phyloP scores from a whole-genome alignment of 2,329 filamentous ascomycete species.

The Epichloe sibirici region DNA sequence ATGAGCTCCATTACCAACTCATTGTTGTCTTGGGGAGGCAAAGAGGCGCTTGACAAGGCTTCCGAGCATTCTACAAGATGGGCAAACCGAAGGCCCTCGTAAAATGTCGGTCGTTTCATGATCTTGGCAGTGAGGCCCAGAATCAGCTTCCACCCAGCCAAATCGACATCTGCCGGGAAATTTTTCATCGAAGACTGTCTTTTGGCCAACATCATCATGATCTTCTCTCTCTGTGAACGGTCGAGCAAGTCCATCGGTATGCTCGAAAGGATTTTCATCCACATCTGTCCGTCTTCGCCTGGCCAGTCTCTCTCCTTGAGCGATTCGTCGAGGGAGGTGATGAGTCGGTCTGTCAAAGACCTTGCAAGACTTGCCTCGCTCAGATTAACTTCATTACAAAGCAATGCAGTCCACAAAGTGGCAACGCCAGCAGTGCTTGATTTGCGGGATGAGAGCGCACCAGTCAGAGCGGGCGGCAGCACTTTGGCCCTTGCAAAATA shows the following conservation, averaged over 20 bases:
- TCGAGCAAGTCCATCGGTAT: conserved; percentile 27
- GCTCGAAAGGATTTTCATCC: conserved; percentile 21
- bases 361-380: conserved; percentile 21
- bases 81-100: conserved; percentile 31
- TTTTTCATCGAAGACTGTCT: conserved; percentile 15
- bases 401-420: conserved; percentile 18
- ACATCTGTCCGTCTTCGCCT: conserved; percentile 16
- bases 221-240: conserved; percentile 30
- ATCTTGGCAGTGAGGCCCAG: conserved; percentile 36
- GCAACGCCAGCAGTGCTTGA: conserved; percentile 9
- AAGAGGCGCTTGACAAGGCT: conserved; percentile 16
- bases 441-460: conserved; percentile 12
- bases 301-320: conserved; percentile 21
- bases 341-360: conserved; percentile 21
- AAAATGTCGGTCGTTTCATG: conserved; percentile 39
- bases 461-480: conserved; percentile 15
- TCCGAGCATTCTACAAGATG: conserved; percentile 24
- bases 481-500: conserved; percentile 14
- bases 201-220: conserved; percentile 24
- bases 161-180: conserved; percentile 13
- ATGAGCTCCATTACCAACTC: conserved; percentile 20
- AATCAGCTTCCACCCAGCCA: conserved; percentile 23
- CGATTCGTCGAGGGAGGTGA: conserved; percentile 16
- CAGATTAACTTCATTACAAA: conserved; percentile 26
- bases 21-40: conserved; percentile 12